Base-by-base conservation (phyloP, 2,329 filamentous ascomycete species). In the Rhytidhysteron rufulum region DNA sequence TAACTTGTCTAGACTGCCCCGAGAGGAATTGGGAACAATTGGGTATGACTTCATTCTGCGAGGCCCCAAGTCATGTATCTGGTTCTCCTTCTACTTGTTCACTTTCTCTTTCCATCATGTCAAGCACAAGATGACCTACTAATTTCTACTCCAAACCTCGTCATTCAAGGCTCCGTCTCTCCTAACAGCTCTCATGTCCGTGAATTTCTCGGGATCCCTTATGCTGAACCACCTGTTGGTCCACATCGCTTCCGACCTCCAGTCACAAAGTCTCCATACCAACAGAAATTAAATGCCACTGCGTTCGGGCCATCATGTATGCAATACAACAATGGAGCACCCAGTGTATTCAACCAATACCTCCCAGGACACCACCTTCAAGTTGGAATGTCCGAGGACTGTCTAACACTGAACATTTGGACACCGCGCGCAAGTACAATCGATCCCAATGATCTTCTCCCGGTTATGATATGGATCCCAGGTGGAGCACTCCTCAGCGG, bases 391-490 rank as follows among this genome's bases (percentile, higher is more conserved):
- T 50, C 57, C 7, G 71, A 74, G 45, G 72, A 76, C 42, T 77
- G 73, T 40, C 53, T 76, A 18, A 66, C 63, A 9, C 53, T 74
- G 10, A 69, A 69, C 29, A 52, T 76, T 7, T 75, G 72, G 72
- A 54, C 69, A 3, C 70, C 70, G 6, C 49, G 22, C 40, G 8
- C 39, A 31, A n/a, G 31, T 34, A 17, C 46, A 43, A 5, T 34
- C 13, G 4, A 45, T 53, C 6, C 49, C 49, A 4, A 52, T 44
- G 21, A 54, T 41, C 11, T 52, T 0, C 51, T 72, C 4, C 72
- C 72, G 1, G 73, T 76, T 0, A 55, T 71, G 4, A 63, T 69
- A 16, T 77, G 70, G 59, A 61, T 75, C 25, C 69, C 72, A 29
- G 74, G 73, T 4, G 74, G 74, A 13, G 67, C 67, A 2, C 74